Percentiles rank a stretch among this genome's conserved stretches.
Conservation (phyloP, 2,329 filamentous ascomycete species). For the Reticulascus tulasneorum region DNA sequence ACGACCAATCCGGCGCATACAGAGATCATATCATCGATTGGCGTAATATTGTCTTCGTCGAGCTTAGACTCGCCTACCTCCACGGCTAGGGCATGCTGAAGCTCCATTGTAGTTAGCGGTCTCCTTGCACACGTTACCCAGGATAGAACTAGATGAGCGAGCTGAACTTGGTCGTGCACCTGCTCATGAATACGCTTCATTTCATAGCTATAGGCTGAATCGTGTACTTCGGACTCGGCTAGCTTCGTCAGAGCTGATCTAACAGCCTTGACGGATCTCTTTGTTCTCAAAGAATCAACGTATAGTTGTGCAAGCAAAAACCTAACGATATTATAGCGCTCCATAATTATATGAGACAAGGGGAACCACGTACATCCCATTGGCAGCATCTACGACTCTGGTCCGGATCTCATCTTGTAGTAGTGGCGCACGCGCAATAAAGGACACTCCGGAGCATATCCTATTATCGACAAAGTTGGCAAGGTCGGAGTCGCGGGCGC, state of each 20-base stretch:
- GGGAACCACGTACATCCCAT: conserved; percentile 1
- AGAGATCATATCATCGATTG: neutral
- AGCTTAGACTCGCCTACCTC: conserved; percentile 22
- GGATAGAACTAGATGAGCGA: conserved; percentile 33
- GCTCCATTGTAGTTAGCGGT: conserved; percentile 27
- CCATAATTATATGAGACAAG: neutral
- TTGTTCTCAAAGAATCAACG: neutral
- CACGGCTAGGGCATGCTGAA: conserved; percentile 38
- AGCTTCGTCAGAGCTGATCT: conserved; percentile 25
- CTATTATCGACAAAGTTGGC: no score
- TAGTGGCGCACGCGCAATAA: conserved; percentile 10
- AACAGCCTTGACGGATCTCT: conserved; percentile 25
- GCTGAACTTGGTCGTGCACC: conserved; percentile 17
- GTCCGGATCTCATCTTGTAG: neutral
- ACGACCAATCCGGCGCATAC: neutral
- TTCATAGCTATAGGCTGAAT: conserved; percentile 34
- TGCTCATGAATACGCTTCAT: conserved; percentile 40
- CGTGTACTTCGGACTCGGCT: conserved; percentile 25
- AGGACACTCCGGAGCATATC: no score
- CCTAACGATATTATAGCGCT: conserved; percentile 8
- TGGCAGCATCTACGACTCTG: conserved; percentile 11
- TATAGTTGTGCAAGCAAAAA: conserved; percentile 1
- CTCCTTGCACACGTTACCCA: conserved; percentile 36
- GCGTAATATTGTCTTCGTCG: conserved; percentile 31
- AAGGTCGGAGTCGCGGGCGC: no score